A percentile compares a stretch with the other conserved stretches of the same genome.
Evolutionary conservation across 169 alveolate species (phyloP).

Genomic region (Plasmodium sp.): DNA sequence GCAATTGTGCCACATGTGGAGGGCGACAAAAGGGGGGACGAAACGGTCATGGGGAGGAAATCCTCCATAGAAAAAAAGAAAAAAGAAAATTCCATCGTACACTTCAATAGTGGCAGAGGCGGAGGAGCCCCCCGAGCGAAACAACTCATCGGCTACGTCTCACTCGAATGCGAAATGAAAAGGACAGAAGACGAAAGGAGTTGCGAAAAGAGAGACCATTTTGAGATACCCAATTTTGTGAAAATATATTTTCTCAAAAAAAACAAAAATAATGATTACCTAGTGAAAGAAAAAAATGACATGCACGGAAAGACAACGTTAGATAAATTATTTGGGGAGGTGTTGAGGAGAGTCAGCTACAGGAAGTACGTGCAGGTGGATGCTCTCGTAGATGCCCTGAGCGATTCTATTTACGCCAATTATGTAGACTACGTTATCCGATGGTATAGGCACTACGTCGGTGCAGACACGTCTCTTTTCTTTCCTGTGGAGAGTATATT

Average conservation of each 20-base stretch:
- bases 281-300: background rate
- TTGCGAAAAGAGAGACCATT: background rate
- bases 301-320: background rate
- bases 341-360: slow-evolving; percentile 27
- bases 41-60: background rate
- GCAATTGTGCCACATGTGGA: background rate
- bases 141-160: slow-evolving; percentile 35
- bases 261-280: background rate
- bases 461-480: slow-evolving; percentile 4
- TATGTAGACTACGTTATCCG: slow-evolving; percentile 13
- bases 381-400: slow-evolving; percentile 5
- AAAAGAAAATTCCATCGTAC: slow-evolving; percentile 4
- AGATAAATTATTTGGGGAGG: slow-evolving; percentile 50
- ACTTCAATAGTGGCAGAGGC: background rate
- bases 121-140: background rate
- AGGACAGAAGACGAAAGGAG: slow-evolving; percentile 3
- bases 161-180: slow-evolving; percentile 33
- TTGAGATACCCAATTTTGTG: slow-evolving; percentile 42
- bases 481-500: slow-evolving; percentile 39
- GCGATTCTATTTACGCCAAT: background rate
- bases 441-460: slow-evolving; percentile 6
- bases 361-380: slow-evolving; percentile 37
- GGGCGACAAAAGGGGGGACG: background rate
- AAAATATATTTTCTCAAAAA: slow-evolving; percentile 35
- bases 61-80: background rate